Base-by-base conservation (phyloP, 192 early-diverging fungal species). In the Diversispora epigaea region DNA sequence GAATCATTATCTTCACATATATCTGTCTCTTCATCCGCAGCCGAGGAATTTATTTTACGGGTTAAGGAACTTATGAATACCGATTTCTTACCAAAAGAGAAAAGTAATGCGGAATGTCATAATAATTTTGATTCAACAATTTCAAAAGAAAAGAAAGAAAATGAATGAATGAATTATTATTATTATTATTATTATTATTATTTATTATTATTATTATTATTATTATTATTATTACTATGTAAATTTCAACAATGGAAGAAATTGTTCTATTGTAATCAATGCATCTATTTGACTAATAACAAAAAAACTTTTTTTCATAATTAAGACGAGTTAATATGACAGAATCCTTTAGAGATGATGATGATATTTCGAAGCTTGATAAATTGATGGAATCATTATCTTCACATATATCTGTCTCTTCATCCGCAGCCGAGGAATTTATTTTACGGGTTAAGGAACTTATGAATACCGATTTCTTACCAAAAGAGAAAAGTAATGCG, bases 321-420 rank as follows among this genome's bases (percentile, higher is more conserved):
- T 50, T 70, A 55, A 71, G 69, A 17, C 69, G 69, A n/a, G 69
- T 71, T 44, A 21, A 71, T 56, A 71, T 71, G 69, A 44, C 40
- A 15, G 52, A 71, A 54, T 14, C 40, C 1, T 71, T 50, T 46
- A 19, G 69, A 4, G 57, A 71, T 41, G 54, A 71, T 43, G 52
- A 54, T n/a, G 54, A 57, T 21, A 5, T 54, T 57, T 71, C 54
- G 6, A 32, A 54, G 15, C 69, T 71, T 54, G 69, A 71, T 25
- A 71, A 71, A 46, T 40, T 71, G 50, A 32, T 71, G 17, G 52
- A 71, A 56, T 71, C 69, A 14, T 57, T 71, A 21, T 56, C 69
- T 19, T 71, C 69, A 22, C 69, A 71, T 54, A 39, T 71, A 71
- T 41, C 43, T 64, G 62, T 44, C 43, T 14, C 62, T 17, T 64